Base-by-base conservation (phyloP, 2,329 filamentous ascomycete genomes). In the Tolypocladium ovalisporum region DNA sequence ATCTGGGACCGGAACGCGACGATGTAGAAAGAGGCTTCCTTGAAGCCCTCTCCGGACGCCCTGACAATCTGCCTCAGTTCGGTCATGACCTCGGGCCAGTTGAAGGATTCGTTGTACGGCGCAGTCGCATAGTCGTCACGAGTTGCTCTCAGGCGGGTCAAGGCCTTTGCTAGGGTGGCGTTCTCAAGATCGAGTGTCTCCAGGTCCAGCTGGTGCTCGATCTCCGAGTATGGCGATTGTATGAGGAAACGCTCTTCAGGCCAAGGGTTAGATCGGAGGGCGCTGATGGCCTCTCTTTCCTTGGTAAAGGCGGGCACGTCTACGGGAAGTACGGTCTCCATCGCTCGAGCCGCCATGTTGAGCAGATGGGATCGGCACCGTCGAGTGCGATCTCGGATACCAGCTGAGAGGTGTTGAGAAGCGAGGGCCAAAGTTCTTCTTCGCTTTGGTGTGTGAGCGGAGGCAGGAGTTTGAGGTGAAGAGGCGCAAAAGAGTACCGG, bases 1-100 rank as follows among this genome's bases (percentile, higher is more conserved):
- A 96, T 82, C 62, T 79, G 81, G 7, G 88, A 93, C 19, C 89
- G 82, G 72, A 96, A 96, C 5, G 86, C 86, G 44, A 96, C 90
- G 57, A 94, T 85, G 72, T 93, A 96, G 75, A 93, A 96, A 34
- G 76, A 79, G 54, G 79, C 80, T 59, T 79, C 75, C 56, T 76
- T 79, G 84, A 88, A 93, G 2, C 58, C 60, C 7, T 72, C 72
- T 15, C 79, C 68, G 8, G 70, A 78, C 10, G 73, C 68, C 3
- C 65, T 63, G 13, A 76, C 73, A 3, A 91, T 74, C 1, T 74
- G 66, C 57, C 73, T 77, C 55, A 94, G 72, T 36, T 80, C 74
- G 4, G 74, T 71, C 13, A 94, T 75, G 17, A 90, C 78, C 47
- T 81, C 73, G 3, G 69, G 60, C 85, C 89, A 94, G 71, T 96